A percentile compares a stretch with the other conserved stretches of the same genome.
These are phyloP conservation scores for Lactuca saligna DNA, from an alignment of 129 eudicot species.

Conservation along the genomic window DNA sequence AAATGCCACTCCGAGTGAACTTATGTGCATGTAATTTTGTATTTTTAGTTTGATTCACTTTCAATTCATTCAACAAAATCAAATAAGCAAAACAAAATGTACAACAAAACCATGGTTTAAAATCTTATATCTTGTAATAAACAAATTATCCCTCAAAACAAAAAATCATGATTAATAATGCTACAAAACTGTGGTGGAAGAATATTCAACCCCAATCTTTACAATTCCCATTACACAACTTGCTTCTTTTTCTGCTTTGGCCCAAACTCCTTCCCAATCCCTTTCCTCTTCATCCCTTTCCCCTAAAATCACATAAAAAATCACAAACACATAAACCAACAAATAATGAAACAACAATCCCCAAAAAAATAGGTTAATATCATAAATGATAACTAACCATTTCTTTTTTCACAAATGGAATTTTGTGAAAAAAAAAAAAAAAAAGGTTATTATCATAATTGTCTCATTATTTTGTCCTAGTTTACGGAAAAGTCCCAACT, in stretches of 20 bases:
- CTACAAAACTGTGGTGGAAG: slow-evolving; percentile 45
- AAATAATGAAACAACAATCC: neutral
- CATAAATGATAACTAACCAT: no score
- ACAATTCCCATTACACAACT: slow-evolving; percentile 25
- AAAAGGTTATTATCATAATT: no score
- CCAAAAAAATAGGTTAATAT: no score
- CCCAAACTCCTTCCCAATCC: slow-evolving; percentile 41
- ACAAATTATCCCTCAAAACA: slow-evolving; percentile 1
- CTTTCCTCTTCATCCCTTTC: slow-evolving; percentile 71
- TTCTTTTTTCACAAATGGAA: no score
- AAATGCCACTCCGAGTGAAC: no score
- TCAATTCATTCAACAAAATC: neutral
- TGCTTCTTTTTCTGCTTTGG: slow-evolving; percentile 41
- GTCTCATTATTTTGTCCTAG: no score
- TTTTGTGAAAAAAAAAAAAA: no score
- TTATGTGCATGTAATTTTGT: no score
- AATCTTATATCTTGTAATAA: neutral
- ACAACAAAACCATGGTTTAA: neutral
- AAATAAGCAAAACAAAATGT: slow-evolving; percentile 6
- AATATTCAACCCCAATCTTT: slow-evolving; percentile 4
- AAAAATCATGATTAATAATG: slow-evolving; percentile 1
- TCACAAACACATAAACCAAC: neutral
- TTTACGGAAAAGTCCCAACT: no score
- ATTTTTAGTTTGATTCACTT: no score
- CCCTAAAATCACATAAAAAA: slow-evolving; percentile 40